Evolutionary conservation across 148 eudicot species (phyloP).

Genomic region (Rhododendron williamsianum): DNA sequence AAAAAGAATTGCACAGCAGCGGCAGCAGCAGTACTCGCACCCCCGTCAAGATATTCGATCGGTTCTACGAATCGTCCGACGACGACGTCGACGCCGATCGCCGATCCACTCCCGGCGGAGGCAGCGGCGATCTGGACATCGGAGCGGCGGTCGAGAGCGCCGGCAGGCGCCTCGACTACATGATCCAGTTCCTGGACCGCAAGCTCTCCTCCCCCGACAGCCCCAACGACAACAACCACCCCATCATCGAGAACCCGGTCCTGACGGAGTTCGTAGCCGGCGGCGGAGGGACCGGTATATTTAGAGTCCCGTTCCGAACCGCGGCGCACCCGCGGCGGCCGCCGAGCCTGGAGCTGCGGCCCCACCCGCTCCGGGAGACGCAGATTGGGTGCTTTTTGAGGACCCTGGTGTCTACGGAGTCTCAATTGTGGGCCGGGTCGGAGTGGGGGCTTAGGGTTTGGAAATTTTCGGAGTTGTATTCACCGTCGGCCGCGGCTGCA

Average conservation of each 20-base stretch:
- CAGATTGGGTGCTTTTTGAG: slow-evolving; percentile 56
- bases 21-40: slow-evolving; percentile 6
- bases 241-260: background rate
- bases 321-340: slow-evolving; percentile 67
- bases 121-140: slow-evolving; percentile 11
- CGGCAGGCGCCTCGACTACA: slow-evolving; percentile 70
- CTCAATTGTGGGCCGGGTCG: slow-evolving; percentile 74
- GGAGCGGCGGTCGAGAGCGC: slow-evolving; percentile 33
- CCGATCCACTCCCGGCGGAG: slow-evolving; percentile 17
- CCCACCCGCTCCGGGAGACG: slow-evolving; percentile 66
- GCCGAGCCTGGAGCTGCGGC: slow-evolving; percentile 68
- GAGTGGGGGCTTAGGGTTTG: slow-evolving; percentile 65
- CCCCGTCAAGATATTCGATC: slow-evolving; percentile 57
- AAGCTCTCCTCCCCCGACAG: slow-evolving; percentile 35
- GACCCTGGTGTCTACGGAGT: slow-evolving; percentile 31
- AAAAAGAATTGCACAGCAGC: background rate
- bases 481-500: background rate
- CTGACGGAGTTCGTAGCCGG: slow-evolving; percentile 60
- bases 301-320: slow-evolving; percentile 43
- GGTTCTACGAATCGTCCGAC: slow-evolving; percentile 50
- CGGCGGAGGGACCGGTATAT: slow-evolving; percentile 53
- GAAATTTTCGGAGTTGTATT: slow-evolving; percentile 48
- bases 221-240: background rate
- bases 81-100: slow-evolving; percentile 40
- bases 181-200: slow-evolving; percentile 72